A percentile compares a stretch with the other conserved stretches of the same genome.
Conservation (phyloP, 1,139 yeast species). For the Blastobotrys apis region DNA sequence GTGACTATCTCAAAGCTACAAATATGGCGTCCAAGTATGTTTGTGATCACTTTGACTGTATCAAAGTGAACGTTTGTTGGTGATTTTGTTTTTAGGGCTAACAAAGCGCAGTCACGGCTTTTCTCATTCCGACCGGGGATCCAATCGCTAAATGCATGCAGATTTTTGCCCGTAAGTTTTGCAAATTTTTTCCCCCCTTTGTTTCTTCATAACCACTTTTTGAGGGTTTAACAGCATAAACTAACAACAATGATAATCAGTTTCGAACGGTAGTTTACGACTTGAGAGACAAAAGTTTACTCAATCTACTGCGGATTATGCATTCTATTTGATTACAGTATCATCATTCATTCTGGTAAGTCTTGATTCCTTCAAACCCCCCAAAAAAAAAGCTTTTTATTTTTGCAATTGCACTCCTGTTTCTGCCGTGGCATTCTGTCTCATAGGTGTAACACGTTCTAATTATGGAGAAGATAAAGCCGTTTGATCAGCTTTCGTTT, state of each 20-base stretch:
- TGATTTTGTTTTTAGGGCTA: background rate
- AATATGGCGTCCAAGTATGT: slow-evolving; percentile 35
- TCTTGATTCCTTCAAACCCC: slow-evolving; percentile 11
- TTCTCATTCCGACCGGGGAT: slow-evolving; percentile 29
- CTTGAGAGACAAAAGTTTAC: slow-evolving; percentile 33
- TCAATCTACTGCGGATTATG: slow-evolving; percentile 30
- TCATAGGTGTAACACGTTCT: slow-evolving; percentile 33
- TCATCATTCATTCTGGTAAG: slow-evolving; percentile 33
- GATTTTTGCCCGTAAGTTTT: slow-evolving; percentile 29
- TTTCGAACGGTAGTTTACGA: too few relatives aligned
- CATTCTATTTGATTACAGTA: slow-evolving; percentile 32
- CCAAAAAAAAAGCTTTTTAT: too few relatives aligned
- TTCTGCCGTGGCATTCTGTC: slow-evolving; percentile 32
- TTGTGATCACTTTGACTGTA: too few relatives aligned
- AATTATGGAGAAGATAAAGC: slow-evolving; percentile 36
- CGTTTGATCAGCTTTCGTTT: slow-evolving; percentile 18
- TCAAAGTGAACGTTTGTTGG: too few relatives aligned
- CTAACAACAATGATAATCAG: slow-evolving; percentile 34
- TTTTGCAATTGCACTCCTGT: slow-evolving; percentile 27
- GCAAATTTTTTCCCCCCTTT: background rate
- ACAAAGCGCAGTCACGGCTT: slow-evolving; percentile 30
- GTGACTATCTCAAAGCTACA: slow-evolving; percentile 25
- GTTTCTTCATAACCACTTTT: slow-evolving; percentile 4
- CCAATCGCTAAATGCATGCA: slow-evolving; percentile 31
- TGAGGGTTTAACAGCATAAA: slow-evolving; percentile 20